Percentiles rank a stretch among this genome's conserved stretches.
These are phyloP conservation scores for Pythium vanterpoolii DNA, from an alignment of 352 stramenopile genomes.

Conservation along the genomic window DNA sequence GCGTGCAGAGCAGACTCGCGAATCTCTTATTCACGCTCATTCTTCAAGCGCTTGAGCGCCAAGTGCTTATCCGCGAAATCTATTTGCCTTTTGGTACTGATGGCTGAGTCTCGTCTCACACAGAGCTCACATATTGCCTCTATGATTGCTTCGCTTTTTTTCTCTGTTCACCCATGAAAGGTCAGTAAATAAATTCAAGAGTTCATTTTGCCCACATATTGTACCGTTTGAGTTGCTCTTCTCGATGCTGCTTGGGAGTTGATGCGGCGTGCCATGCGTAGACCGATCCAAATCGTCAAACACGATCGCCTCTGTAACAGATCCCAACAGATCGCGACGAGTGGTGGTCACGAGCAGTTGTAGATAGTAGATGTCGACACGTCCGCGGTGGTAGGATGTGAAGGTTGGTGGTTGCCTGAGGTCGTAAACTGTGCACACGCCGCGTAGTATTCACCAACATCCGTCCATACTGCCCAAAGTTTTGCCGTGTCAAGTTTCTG, in stretches of 20 bases:
- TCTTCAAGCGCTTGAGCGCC: background rate
- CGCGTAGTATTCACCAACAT: too few species aligned
- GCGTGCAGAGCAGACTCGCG: background rate
- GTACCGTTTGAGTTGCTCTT: background rate
- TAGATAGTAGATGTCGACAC: background rate
- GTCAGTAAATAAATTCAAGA: background rate
- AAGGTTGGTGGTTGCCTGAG: too few species aligned
- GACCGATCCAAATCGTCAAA: background rate
- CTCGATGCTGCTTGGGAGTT: background rate
- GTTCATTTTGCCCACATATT: background rate
- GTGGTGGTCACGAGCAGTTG: background rate
- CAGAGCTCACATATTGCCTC: background rate
- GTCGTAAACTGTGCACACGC: too few species aligned
- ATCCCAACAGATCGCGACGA: background rate
- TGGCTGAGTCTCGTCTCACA: too few species aligned
- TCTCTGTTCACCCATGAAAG: too few species aligned
- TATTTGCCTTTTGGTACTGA: background rate
- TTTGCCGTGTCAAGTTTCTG: too few species aligned
- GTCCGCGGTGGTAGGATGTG: background rate
- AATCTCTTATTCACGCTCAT: background rate
- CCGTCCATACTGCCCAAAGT: too few species aligned
- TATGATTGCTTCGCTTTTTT: background rate
- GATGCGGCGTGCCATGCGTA: background rate
- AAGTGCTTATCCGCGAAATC: background rate
- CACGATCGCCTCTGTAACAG: background rate